These are phyloP conservation scores for Macrophomina pseudophaseolina DNA, from an alignment of 2,329 filamentous ascomycete genomes.

Conservation along the genomic window DNA sequence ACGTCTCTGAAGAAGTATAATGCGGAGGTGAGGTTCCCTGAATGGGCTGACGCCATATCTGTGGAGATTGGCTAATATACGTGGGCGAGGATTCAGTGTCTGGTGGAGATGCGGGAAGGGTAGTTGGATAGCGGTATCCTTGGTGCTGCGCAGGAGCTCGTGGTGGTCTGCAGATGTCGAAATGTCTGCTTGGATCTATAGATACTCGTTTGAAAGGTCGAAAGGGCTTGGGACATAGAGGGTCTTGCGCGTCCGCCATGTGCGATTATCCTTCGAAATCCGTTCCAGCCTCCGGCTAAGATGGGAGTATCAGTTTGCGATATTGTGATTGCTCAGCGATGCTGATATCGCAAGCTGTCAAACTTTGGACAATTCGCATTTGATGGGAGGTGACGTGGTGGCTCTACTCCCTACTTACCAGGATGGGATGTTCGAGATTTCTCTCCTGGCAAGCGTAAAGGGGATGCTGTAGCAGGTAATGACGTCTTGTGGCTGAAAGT, in stretches of 20 bases:
- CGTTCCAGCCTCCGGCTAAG: background rate
- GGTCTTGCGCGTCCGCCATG: slow-evolving; percentile 5
- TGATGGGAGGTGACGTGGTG: background rate
- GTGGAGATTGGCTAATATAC: background rate
- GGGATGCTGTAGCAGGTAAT: background rate
- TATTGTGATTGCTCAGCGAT: background rate
- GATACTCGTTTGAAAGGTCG: background rate
- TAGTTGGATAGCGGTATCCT: background rate
- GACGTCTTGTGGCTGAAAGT: background rate
- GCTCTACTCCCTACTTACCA: background rate
- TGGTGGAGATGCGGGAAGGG: background rate
- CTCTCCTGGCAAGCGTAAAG: background rate
- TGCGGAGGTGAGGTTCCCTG: background rate
- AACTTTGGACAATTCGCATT: background rate
- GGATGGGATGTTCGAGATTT: background rate
- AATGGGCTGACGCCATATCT: background rate
- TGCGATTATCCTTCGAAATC: no score
- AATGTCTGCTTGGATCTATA: background rate
- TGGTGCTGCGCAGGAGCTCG: background rate
- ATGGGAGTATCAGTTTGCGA: background rate
- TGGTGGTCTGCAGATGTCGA: background rate
- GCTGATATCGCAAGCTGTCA: background rate
- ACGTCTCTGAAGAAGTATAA: background rate
- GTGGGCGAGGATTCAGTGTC: background rate
- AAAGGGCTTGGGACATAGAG: background rate